Percentiles rank a stretch among this genome's conserved stretches.
These are phyloP conservation scores for Silene latifolia DNA, from an alignment of 148 eudicot genomes.

Conservation along the genomic window DNA sequence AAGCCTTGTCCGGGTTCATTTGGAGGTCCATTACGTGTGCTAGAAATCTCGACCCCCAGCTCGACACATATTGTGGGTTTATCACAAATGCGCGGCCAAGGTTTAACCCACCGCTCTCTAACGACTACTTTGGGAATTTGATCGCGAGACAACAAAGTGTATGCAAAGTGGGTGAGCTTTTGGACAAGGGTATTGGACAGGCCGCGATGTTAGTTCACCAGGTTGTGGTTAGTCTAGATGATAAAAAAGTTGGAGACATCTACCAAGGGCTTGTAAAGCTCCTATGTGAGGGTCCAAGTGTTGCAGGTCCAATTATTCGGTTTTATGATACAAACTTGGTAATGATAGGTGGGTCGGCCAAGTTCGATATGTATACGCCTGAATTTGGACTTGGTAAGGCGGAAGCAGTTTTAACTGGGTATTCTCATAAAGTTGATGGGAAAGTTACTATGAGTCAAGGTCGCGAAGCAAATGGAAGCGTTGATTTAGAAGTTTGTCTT, in stretches of 20 bases:
- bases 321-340: slow-evolving; percentile 40
- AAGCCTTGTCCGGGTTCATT: slow-evolving; percentile 61
- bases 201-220: slow-evolving; percentile 31
- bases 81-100: slow-evolving; percentile 54
- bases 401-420: slow-evolving; percentile 49
- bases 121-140: slow-evolving; percentile 58
- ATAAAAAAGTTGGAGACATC: background rate
- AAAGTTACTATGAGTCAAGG: slow-evolving; percentile 74
- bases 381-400: slow-evolving; percentile 78
- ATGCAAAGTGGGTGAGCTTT: slow-evolving; percentile 34
- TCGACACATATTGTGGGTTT: slow-evolving; percentile 55
- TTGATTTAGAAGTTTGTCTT: slow-evolving; percentile 62
- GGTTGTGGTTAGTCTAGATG: slow-evolving; percentile 43
- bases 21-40: slow-evolving; percentile 83
- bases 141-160: slow-evolving; percentile 26
- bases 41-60: slow-evolving; percentile 29
- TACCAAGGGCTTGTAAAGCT: background rate
- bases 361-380: slow-evolving; percentile 67
- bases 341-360: slow-evolving; percentile 60
- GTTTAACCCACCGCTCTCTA: slow-evolving; percentile 44
- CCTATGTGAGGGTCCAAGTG: slow-evolving; percentile 18
- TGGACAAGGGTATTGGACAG: slow-evolving; percentile 45
- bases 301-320: slow-evolving; percentile 10
- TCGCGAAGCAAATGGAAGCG: slow-evolving; percentile 50
- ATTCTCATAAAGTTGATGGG: slow-evolving; percentile 61